Percentiles rank a stretch among this genome's conserved stretches.
These are phyloP conservation scores for Stagonosporopsis vannaccii DNA, from an alignment of 2,329 filamentous ascomycete species.

Conservation along the genomic window DNA sequence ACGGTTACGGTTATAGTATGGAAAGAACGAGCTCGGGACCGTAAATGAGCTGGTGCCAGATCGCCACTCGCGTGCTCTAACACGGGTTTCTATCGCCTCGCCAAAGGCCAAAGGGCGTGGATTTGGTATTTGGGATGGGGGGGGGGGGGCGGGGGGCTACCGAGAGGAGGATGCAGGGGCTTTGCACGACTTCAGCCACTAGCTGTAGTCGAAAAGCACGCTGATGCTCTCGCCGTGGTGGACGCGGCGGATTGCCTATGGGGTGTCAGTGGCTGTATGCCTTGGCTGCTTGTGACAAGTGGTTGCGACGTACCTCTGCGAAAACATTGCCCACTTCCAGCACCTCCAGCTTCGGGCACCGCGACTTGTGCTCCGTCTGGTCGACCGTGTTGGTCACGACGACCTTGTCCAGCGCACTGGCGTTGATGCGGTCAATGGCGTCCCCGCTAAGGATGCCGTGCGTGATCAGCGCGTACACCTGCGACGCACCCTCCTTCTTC, in stretches of 20 bases:
- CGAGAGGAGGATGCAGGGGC: not conserved
- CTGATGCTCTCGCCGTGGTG: conserved; percentile 99
- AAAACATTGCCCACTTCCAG: conserved; percentile 89
- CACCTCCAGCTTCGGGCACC: conserved; percentile 89
- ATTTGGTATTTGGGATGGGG: not conserved
- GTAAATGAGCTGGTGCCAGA: not conserved
- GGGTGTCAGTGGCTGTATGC: not conserved
- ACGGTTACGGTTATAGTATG: not conserved
- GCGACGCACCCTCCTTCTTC: conserved; percentile 88
- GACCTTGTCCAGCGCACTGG: conserved; percentile 89
- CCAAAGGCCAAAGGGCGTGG: too few relatives aligned
- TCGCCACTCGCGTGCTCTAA: not conserved
- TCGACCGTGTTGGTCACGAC: conserved; percentile 96
- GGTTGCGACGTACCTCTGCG: conserved; percentile 69
- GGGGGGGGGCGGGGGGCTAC: not conserved
- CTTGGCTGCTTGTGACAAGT: not conserved
- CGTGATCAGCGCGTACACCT: conserved; percentile 90
- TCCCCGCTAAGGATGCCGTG: conserved; percentile 96
- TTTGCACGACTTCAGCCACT: conserved; percentile 27
- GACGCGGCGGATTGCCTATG: conserved; percentile 83
- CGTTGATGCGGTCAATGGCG: conserved; percentile 92
- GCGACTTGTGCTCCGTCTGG: conserved; percentile 77
- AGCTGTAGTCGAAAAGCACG: conserved; percentile 88
- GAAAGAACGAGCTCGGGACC: too few relatives aligned
- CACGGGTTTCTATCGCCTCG: conserved; percentile 5